Base-by-base conservation (phyloP, 768 basidiomycete species). In the Candolleomyces eurysporus region DNA sequence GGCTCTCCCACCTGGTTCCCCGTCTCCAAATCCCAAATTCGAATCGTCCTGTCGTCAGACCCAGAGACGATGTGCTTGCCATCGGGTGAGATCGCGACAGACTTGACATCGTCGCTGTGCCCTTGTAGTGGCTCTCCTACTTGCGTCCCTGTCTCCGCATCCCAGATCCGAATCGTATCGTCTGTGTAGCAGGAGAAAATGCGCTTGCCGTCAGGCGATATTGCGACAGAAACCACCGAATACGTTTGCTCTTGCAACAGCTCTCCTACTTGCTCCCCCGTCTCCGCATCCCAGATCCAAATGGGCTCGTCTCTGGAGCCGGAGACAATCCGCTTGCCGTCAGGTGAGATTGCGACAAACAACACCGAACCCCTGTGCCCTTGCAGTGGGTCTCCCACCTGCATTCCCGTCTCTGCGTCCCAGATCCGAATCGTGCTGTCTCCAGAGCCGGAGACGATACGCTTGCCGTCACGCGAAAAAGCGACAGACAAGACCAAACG, bases 61-160 rank as follows among this genome's bases (percentile, higher is more conserved):
- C 73, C 72, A 21, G 79, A 79, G 4, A 69, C 76, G 32, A 77
- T 62, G 30, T 68, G 68, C 40, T 21, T 31, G 5, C 65, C 68
- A 58, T 69, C 67, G 3, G 68, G 63, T 1, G 68, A 71, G 56
- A 67, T 72, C 21, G 65, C 63, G 31, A 70, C 64, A n/a, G 64
- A 64, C 5, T 10, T 62, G 22, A 71, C 67, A 8, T 30, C n/a
- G 36, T 59, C 60, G 9, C 26, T 58, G 52, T 71, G 69, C 13
- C 62, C 66, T 52, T 60, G 17, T 63, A 72, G 36, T 1, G 30
- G 57, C 52, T 17, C 55, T 36, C 16, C 36, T 5, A 36, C 36
- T 11, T 36, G 36, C 11, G 6, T 11, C 36, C 36, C 8, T 36
- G 6, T 36, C 36, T 36, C 36, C 36, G 60, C 48, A 32, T 58